Conservation (phyloP, 176 grass and related monocot genomes). For the Hsuehochloa calcarea region DNA sequence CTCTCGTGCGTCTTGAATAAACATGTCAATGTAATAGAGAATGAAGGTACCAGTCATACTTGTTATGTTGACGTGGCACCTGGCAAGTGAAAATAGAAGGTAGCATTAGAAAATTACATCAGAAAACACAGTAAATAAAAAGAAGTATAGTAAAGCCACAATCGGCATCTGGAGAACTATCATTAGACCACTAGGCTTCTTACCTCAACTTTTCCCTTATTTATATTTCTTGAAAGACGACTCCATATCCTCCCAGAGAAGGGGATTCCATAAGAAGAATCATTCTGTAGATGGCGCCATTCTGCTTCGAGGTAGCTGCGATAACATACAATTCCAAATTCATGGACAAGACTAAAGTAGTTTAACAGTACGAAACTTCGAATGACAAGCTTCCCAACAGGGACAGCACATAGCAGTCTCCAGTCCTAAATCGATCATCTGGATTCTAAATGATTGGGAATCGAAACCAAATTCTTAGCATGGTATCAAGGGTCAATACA, state of each 20-base stretch:
- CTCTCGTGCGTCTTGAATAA: slow-evolving; percentile 54
- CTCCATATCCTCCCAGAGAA: slow-evolving; percentile 53
- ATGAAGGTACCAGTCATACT: slow-evolving; percentile 63
- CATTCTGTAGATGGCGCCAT: slow-evolving; percentile 50
- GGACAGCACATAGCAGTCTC: neutral
- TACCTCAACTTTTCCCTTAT: slow-evolving; percentile 43
- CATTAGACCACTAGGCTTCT: neutral
- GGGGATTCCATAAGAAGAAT: slow-evolving; percentile 42
- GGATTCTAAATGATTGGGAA: neutral
- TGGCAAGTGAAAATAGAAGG: slow-evolving; percentile 28
- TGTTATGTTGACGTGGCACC: slow-evolving; percentile 56
- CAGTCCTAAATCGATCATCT: neutral
- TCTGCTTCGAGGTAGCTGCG: slow-evolving; percentile 55
- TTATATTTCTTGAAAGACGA: slow-evolving; percentile 38
- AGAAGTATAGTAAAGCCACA: slow-evolving; percentile 6
- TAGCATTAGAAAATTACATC: slow-evolving; percentile 28
- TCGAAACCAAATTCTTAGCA: slow-evolving; percentile 3
- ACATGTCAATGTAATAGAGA: slow-evolving; percentile 57
- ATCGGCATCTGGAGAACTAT: slow-evolving; percentile 8
- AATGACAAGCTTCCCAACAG: neutral
- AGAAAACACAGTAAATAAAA: slow-evolving; percentile 11
- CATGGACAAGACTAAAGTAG: neutral
- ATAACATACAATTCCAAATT: slow-evolving; percentile 6
- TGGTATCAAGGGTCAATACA: neutral
- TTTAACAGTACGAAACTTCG: neutral